Evolutionary conservation across 2,329 filamentous ascomycete species (phyloP).

Genomic region (Sphaerulina musiva): DNA sequence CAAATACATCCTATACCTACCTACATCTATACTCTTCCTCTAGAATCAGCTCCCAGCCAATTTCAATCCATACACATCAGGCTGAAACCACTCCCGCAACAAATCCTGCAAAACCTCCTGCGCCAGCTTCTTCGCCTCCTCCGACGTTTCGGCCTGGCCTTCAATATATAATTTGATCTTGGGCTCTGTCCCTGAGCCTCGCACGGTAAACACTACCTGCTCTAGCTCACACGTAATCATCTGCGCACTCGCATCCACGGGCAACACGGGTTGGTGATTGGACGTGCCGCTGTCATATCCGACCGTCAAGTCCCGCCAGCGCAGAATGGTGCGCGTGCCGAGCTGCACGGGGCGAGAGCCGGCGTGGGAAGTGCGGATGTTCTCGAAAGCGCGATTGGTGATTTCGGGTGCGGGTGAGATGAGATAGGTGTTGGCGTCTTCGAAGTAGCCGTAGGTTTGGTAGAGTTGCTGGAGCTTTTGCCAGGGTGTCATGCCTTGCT

Average conservation of each 20-base stretch:
- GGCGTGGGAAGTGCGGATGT: slow-evolving; percentile 42
- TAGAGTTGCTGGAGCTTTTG: slow-evolving; percentile 54
- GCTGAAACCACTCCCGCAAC: slow-evolving; percentile 45
- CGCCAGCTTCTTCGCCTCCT: slow-evolving; percentile 41
- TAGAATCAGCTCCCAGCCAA: slow-evolving; percentile 22
- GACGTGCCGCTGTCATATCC: slow-evolving; percentile 53
- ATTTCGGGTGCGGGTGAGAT: slow-evolving; percentile 49
- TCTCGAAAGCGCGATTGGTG: slow-evolving; percentile 50
- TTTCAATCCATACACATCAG: slow-evolving; percentile 26
- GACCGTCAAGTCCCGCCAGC: slow-evolving; percentile 57
- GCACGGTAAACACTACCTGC: slow-evolving; percentile 52
- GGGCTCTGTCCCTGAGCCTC: slow-evolving; percentile 59
- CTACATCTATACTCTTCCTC: no score
- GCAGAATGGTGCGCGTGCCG: slow-evolving; percentile 47
- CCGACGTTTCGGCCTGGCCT: slow-evolving; percentile 38
- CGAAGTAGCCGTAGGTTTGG: slow-evolving; percentile 53
- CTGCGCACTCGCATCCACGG: slow-evolving; percentile 51
- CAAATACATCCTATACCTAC: no score
- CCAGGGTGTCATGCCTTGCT: slow-evolving; percentile 51
- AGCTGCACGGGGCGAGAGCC: slow-evolving; percentile 32
- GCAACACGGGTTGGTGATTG: slow-evolving; percentile 49
- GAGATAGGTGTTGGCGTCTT: slow-evolving; percentile 59
- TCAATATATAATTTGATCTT: slow-evolving; percentile 59
- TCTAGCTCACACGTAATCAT: slow-evolving; percentile 60
- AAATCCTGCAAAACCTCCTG: slow-evolving; percentile 43